Conservation (phyloP, 768 basidiomycete genomes). For the Termitomyces sp. region DNA sequence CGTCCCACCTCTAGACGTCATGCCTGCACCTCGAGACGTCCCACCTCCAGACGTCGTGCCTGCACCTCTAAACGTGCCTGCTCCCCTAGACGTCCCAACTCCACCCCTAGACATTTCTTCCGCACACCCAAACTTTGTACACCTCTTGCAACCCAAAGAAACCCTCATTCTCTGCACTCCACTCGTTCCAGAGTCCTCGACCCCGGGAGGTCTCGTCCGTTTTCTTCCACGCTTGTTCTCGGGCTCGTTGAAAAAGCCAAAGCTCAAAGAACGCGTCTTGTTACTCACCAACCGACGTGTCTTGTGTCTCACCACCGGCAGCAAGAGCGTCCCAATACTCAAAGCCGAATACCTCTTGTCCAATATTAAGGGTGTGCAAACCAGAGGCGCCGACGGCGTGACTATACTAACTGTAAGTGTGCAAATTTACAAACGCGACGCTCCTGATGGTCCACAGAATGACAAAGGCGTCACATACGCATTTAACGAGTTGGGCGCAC, state of each 20-base stretch:
- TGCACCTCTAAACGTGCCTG: no score
- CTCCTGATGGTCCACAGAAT: background rate
- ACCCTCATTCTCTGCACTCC: slow-evolving; percentile 5
- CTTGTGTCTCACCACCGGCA: slow-evolving; percentile 5
- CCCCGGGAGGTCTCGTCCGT: slow-evolving; percentile 3
- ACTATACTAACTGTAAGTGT: slow-evolving; percentile 8
- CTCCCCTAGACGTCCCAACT: background rate
- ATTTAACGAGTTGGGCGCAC: slow-evolving; percentile 4
- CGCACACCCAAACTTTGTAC: background rate
- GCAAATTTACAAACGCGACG: background rate
- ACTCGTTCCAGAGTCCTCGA: slow-evolving; percentile 4
- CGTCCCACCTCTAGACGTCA: no score
- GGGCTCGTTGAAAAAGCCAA: slow-evolving; percentile 12
- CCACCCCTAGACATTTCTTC: background rate
- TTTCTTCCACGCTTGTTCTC: slow-evolving; percentile 10
- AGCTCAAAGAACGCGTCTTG: slow-evolving; percentile 8
- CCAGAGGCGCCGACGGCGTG: slow-evolving; percentile 2
- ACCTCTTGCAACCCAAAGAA: slow-evolving; percentile 6
- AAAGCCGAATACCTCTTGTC: slow-evolving; percentile 6
- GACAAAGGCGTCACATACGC: slow-evolving; percentile 5
- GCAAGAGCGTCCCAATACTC: slow-evolving; percentile 1
- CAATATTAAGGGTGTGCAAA: slow-evolving; percentile 1
- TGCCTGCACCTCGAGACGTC: no score
- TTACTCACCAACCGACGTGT: slow-evolving; percentile 10
- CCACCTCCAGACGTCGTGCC: no score